phyloP scores from a whole-genome alignment of 2,329 filamentous ascomycete species.

The Cordyceps sp. region DNA sequence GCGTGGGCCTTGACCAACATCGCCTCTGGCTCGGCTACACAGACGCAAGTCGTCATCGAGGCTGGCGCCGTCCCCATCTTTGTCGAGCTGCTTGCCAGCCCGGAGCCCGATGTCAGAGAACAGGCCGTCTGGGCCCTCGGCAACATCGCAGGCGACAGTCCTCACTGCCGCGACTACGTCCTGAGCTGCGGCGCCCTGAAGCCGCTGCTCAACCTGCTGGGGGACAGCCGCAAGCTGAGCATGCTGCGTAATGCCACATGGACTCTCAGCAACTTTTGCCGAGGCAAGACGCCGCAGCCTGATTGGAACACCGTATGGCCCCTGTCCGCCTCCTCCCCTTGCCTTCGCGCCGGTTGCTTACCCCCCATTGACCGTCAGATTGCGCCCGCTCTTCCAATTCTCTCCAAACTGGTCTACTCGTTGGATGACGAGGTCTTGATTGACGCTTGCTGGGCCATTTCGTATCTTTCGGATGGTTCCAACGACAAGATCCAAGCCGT shows the following conservation, averaged over 20 bases:
- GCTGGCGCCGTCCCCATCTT: conserved; percentile 97
- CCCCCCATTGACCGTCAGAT: conserved; percentile 53
- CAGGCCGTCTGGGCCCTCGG: conserved; percentile 97
- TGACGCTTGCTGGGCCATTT: conserved; percentile 98
- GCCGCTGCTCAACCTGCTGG: conserved; percentile 75
- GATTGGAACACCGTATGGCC: conserved; percentile 85
- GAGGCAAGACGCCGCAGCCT: conserved; percentile 96
- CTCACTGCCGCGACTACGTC: conserved; percentile 92
- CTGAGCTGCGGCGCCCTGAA: conserved; percentile 80
- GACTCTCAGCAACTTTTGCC: conserved; percentile 99
- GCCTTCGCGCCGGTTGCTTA: no score
- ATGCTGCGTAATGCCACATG: conserved; percentile 98
- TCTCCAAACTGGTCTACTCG: conserved; percentile 95
- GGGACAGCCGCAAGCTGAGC: conserved; percentile 95
- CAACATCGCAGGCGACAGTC: conserved; percentile 98
- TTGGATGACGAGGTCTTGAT: conserved; percentile 97
- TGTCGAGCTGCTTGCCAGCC: conserved; percentile 86
- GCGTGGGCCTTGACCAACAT: conserved; percentile 99
- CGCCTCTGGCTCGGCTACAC: conserved; percentile 87
- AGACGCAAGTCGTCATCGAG: conserved; percentile 98
- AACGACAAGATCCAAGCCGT: conserved; percentile 99
- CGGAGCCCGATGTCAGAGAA: conserved; percentile 92
- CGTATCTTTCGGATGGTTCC: conserved; percentile 90
- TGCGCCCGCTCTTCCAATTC: conserved; percentile 79
- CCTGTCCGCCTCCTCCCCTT: no score